These are phyloP conservation scores for Ceratobasidium sp. DNA, from an alignment of 1,284 basidiomycete species.

Conservation along the genomic window DNA sequence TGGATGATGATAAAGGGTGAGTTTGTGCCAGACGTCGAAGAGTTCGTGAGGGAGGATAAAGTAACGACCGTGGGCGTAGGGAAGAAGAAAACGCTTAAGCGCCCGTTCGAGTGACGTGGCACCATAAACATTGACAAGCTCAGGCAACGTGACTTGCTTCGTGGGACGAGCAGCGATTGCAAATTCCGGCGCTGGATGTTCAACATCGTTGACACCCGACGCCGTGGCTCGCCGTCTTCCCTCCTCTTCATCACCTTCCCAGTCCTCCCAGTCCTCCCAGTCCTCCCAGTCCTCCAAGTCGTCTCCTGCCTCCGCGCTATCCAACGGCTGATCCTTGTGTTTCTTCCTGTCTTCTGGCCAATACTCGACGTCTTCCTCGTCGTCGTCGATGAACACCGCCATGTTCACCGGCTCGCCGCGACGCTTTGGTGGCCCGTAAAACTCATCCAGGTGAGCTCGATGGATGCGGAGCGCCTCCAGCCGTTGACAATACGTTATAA, in stretches of 20 bases:
- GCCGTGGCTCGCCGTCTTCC: not conserved
- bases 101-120: not conserved
- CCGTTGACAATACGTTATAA: not conserved
- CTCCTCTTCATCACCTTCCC: not conserved
- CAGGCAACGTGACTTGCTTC: not conserved
- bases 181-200: constrained; percentile 1
- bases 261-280: not conserved
- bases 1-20: not conserved
- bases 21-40: constrained; percentile 7
- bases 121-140: not conserved
- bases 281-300: not conserved
- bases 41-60: not conserved
- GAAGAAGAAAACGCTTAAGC: not conserved
- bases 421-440: not conserved
- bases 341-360: not conserved
- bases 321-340: not conserved
- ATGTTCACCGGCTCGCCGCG: not conserved
- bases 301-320: not conserved
- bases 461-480: not conserved
- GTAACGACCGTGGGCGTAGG: not conserved
- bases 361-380: no score
- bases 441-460: not conserved
- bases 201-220: not conserved
- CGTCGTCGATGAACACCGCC: not conserved
- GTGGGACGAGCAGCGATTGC: not conserved